Base-by-base conservation (phyloP, 179 eudicot genomes). In the Spergularia azorica region DNA sequence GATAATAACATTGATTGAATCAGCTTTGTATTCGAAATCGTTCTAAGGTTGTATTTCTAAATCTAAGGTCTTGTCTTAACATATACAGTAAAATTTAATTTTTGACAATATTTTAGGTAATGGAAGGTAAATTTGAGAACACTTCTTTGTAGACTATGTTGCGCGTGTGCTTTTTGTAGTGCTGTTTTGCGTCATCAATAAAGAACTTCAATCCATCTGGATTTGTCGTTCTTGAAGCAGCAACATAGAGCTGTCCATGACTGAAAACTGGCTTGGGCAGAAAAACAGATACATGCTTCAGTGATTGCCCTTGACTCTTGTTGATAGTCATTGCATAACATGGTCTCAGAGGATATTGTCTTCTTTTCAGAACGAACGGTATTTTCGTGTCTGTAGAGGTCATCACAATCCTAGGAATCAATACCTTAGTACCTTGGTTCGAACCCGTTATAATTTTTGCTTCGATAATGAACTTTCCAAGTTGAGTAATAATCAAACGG, bases 181-280 rank as follows among this genome's bases (percentile, higher is more conserved):
- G 1, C 1, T 71, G 69, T 0, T 79, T 61, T 4, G 20, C 8
- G 2, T 71, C 77, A 8, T 52, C 51, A 5, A 76, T 74, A 16
- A 82, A 39, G 8, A 82, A 14, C 14, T 70, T 74, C 6, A 78
- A 32, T 0, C 77, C 82, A 0, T 62, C 71, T 0, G 66, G 46
- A 5, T 21, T 20, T 9, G 76, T 82, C 9, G 70, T 79, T n/a
- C 79, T 56, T 0, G 79, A 78, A 0, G 76, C 9, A 0, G 74
- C 80, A 6, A 82, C 85, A 67, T 82, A 82, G 0, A 82, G 10
- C 14, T 78, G n/a, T n/a, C n/a, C n/a, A n/a, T n/a, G n/a, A n/a
- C n/a, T n/a, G n/a, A n/a, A n/a, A n/a, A n/a, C n/a, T n/a, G n/a
- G n/a, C n/a, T n/a, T n/a, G n/a, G n/a, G n/a, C n/a, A n/a, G n/a